Percentiles rank a stretch among this genome's conserved stretches.
These are phyloP conservation scores for Rachicladosporium sp. DNA, from an alignment of 2,329 filamentous ascomycete species.

Conservation along the genomic window DNA sequence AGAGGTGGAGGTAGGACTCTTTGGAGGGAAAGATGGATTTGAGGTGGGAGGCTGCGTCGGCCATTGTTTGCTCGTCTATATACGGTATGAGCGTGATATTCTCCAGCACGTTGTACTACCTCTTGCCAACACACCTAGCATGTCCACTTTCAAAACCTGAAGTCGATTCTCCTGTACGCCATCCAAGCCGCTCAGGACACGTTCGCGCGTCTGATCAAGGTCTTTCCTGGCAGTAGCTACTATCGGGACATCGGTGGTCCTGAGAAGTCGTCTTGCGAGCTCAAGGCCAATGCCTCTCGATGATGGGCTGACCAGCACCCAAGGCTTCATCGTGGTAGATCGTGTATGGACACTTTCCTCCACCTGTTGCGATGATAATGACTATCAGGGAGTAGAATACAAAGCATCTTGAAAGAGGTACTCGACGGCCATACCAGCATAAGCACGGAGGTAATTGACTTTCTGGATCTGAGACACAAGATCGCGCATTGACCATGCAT, in stretches of 20 bases:
- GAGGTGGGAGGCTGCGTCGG: conserved; percentile 37
- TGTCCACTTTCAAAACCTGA: conserved; percentile 42
- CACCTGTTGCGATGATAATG: too few species aligned
- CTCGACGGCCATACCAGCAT: too few species aligned
- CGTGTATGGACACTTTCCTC: too few species aligned
- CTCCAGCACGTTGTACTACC: neutral
- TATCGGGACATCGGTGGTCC: conserved; percentile 45
- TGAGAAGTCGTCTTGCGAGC: conserved; percentile 45
- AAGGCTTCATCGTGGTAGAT: conserved; percentile 28
- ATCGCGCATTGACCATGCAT: too few species aligned
- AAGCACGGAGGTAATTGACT: too few species aligned
- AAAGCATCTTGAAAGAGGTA: too few species aligned
- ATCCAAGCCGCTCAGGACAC: conserved; percentile 39
- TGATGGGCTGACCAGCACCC: conserved; percentile 44
- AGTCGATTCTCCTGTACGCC: conserved; percentile 36
- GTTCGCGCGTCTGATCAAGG: conserved; percentile 35
- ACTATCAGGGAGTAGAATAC: too few species aligned
- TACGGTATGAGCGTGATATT: neutral
- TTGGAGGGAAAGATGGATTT: conserved; percentile 22
- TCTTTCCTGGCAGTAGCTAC: conserved; percentile 49
- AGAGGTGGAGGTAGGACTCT: conserved; percentile 52
- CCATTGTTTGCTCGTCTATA: conserved; percentile 51
- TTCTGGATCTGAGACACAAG: too few species aligned
- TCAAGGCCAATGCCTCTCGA: conserved; percentile 53
- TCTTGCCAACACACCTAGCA: conserved; percentile 35